Base-by-base conservation (phyloP, 805 yeast species). In the Candida qinlingensis region DNA sequence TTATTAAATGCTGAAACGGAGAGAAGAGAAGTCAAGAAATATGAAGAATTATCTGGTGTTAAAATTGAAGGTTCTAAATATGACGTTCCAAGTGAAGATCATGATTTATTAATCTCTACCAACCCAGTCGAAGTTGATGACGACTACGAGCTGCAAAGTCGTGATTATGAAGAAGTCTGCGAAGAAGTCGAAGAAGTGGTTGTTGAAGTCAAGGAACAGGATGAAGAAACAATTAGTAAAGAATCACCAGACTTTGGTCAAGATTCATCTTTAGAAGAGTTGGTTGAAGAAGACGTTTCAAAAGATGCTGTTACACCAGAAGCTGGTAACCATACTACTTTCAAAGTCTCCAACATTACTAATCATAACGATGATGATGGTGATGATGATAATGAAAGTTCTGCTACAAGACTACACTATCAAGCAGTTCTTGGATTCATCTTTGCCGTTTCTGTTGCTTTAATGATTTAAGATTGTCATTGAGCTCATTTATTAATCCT, bases 1-100 rank as follows among this genome's bases (percentile, higher is more conserved):
- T 52, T 60, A 49, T 56, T 63, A 45, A 52, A 63, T 44, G 50
- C 39, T 9, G 62, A 57, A 47, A 47, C 60, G 12, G 65, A 62
- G 47, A 56, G 57, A 31, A 53, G 53, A 44, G 59, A 55, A 36
- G 62, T 59, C 37, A 49, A 47, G 42, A 55, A 57, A 48, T 60
- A 44, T 43, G 64, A 58, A 41, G 59, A 56, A 25, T 41, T 61
- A 26, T 55, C 62, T 29, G 63, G 64, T 41, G 53, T 59, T 35
- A 34, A 39, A 8, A 26, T 50, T 45, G 46, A 43, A 30, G 26
- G 26, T 10, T 45, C 30, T 10, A 36, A 38, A 3, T 36, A 30
- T 31, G 33, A 45, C 26, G 36, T 31, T 19, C 48, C 37, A n/a
- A 39, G 12, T 38, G 41, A 42, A 19, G 43, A 38, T 7, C 30